phyloP scores from a whole-genome alignment of 495 filamentous ascomycete genomes.

The Talaromyces wortmannii region DNA sequence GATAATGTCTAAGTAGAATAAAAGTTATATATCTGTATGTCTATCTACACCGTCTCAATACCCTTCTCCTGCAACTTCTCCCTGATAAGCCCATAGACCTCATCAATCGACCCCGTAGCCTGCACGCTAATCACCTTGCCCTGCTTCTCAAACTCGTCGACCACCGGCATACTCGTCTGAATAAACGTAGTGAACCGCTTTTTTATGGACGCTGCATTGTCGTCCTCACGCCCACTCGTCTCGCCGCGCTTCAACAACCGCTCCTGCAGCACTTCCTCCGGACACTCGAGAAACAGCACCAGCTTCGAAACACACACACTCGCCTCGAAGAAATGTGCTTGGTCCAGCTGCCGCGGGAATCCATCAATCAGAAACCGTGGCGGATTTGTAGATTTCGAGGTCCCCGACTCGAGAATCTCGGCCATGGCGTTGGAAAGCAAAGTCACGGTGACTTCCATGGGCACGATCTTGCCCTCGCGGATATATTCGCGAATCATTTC shows the following conservation, averaged over 20 bases:
- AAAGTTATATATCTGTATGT: background rate
- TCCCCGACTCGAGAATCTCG: constrained; percentile 43
- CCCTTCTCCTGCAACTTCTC: constrained; percentile 40
- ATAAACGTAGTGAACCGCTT: constrained; percentile 93
- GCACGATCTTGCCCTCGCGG: constrained; percentile 88
- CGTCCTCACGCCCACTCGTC: constrained; percentile 84
- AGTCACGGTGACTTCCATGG: constrained; percentile 96
- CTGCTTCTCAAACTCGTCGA: constrained; percentile 72
- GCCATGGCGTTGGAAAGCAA: constrained; percentile 90
- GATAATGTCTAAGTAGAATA: too few species aligned
- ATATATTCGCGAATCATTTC: constrained; percentile 86
- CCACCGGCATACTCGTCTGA: constrained; percentile 95
- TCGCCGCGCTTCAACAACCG: constrained; percentile 82
- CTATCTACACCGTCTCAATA: constrained; percentile 21
- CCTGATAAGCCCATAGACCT: constrained; percentile 68
- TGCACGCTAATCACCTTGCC: constrained; percentile 72
- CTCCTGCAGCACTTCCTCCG: constrained; percentile 78
- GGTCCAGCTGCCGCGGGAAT: constrained; percentile 95
- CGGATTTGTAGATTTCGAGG: constrained; percentile 13
- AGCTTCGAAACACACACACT: constrained; percentile 75
- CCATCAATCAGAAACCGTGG: constrained; percentile 82
- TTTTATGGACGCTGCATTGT: constrained; percentile 90
- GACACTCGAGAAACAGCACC: constrained; percentile 87
- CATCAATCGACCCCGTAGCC: constrained; percentile 59
- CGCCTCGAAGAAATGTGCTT: constrained; percentile 88